A percentile compares a stretch with the other conserved stretches of the same genome.
phyloP scores from a whole-genome alignment of 768 basidiomycete species.

The Suillus fuscotomentosus region DNA sequence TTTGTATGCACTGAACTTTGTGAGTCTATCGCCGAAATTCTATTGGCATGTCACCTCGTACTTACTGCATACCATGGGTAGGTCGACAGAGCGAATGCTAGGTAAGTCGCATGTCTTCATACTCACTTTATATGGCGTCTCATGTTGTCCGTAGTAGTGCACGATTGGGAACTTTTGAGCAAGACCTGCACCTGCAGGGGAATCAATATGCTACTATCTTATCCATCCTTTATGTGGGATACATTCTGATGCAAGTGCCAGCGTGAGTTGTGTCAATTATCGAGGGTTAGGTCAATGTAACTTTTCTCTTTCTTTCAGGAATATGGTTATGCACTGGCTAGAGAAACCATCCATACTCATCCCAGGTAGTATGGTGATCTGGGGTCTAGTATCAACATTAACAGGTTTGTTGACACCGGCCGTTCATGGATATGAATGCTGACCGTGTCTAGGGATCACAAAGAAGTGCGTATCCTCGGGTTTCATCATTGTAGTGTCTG shows the following conservation, averaged over 20 bases:
- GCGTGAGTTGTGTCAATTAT: conserved; percentile 4
- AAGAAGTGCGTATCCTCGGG: not conserved
- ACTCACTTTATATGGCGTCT: not conserved
- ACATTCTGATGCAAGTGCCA: conserved; percentile 26
- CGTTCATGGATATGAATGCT: not conserved
- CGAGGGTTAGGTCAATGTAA: not conserved
- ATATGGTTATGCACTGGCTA: conserved; percentile 28
- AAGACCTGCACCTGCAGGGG: conserved; percentile 22
- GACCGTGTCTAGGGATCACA: not conserved
- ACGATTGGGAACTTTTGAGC: conserved; percentile 21
- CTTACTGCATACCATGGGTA: not conserved
- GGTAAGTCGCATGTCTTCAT: not conserved
- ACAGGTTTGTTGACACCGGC: conserved; percentile 29
- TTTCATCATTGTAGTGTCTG: not conserved
- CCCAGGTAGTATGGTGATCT: conserved; percentile 25
- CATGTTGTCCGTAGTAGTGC: conserved; percentile 10
- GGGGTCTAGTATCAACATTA: conserved; percentile 36
- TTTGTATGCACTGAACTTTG: conserved; percentile 11
- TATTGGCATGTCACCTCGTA: not conserved
- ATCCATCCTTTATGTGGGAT: conserved; percentile 25
- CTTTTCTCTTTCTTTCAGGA: conserved; percentile 9
- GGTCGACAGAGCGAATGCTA: conserved; percentile 10
- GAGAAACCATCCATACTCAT: conserved; percentile 27
- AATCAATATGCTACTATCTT: conserved; percentile 23
- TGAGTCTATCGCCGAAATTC: not conserved